Base-by-base conservation (phyloP, 495 filamentous ascomycete genomes). In the Aspergillus coremiiformis region DNA sequence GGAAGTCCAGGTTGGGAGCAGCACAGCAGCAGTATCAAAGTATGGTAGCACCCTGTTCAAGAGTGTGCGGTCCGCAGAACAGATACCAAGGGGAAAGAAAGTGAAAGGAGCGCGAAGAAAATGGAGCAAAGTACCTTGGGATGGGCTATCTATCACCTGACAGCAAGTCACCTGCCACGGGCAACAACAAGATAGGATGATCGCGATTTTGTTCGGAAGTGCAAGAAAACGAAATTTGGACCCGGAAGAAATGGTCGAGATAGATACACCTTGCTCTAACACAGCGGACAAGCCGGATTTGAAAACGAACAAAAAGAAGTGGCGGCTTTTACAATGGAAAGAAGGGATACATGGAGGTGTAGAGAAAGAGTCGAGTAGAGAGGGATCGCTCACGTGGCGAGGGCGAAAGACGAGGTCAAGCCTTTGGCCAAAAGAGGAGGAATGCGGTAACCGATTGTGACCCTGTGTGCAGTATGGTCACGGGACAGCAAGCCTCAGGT, bases 111-210 rank as follows among this genome's bases (percentile, higher is more conserved):
- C 51, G 19, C 14, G 15, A 37, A 19, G 55, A 47, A 42, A 23
- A 54, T n/a, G 51, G 57, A 57, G 58, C 66, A 53, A n/a, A n/a
- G 68, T 76, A 71, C 70, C 71, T 72, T 72, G 64, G 65, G 66
- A 70, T 69, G 69, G 66, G 66, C 62, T 64, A 54, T 72, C 65
- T 75, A 75, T 75, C 72, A 75, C 72, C 72, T 75, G 72, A 75
- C 72, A 68, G 58, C 60, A 75, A 72, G 72, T 75, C 71, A 75
- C 72, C 71, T 74, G 71, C 71, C 66, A 65, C 65, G 60, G 66
- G 69, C 65, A 70, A 72, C 68, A 75, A 73, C 71, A 73, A 67
- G 68, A 60, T 60, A 54, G 54, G 37, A 41, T 20, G 62, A 63
- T 65, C 61, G 60, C 65, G 69, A 60, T 66, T 66, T n/a, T 51